Base-by-base conservation (phyloP, 2,329 filamentous ascomycete species). In the Stagonosporopsis rhizophila region DNA sequence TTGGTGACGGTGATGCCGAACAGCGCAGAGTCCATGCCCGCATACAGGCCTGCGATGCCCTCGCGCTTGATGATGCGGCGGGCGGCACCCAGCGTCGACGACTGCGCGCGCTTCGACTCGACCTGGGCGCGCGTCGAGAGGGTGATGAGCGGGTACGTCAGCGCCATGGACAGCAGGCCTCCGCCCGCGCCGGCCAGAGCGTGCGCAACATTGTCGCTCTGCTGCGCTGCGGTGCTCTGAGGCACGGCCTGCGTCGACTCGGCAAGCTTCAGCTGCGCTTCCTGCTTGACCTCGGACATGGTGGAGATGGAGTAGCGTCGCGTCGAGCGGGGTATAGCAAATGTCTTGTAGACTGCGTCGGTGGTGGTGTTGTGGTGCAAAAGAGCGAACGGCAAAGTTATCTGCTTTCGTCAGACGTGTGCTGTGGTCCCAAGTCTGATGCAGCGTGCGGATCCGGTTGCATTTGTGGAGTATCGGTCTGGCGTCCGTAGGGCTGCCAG, bases 1-100 rank as follows among this genome's bases (percentile, higher is more conserved):
- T 99, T 99, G 69, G 95, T 99, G 67, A 99, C 89, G 77, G 90
- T 95, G 81, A 99, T 98, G 76, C 95, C 95, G 77, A 99, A 97
- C 41, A 99, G 83, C 47, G 95, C 95, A 60, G 91, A 96, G 77
- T 96, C 92, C 57, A 99, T 86, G 38, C 95, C 95, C 6, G 95
- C 88, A 76, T 98, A 99, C 32, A 99, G 87, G 28, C 95, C 95
- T 2, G 86, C 81, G 53, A 97, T 81, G 69, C 95, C 95, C 79
- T 99, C 95, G 67, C 95, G 90, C 67, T 93, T 89, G 62, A 99
- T 85, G 74, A 99, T 98, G 69, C 88, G 87, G 68, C 88, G 87
- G 59, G 95, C 88, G 28, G 95, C 92, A 65, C 91, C 86, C 68
- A 92, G 83, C 69, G 95, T 95, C 58, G 89, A 89, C 25, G 91